Base-by-base conservation (phyloP, 208 protist genomes). In the Trypanosoma mega region DNA sequence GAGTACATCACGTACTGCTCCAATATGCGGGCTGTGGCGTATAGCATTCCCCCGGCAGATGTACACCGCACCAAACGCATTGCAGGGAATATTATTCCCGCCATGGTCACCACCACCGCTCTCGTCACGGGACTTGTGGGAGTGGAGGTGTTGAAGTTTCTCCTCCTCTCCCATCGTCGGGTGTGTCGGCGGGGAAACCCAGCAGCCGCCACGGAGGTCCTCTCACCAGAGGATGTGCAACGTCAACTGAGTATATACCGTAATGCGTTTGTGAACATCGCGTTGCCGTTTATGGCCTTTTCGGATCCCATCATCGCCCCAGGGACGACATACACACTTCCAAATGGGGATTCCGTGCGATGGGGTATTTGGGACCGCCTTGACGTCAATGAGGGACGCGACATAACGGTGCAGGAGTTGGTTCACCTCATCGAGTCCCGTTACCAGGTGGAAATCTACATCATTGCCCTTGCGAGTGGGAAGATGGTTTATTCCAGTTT, bases 61-160 rank as follows among this genome's bases (percentile, higher is more conserved):
- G 61, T 85, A 2, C 50, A 78, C 37, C 59, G 76, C 14, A 97
- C 88, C 30, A 97, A 94, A 62, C 78, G 76, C 23, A 95, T 99
- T 63, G 95, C 98, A 4, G 97, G 98, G 24, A 98, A 98, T 65
- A 99, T 99, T 78, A 99, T 99, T 64, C 99, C 99, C 20, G 99
- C 99, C 8, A 99, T 99, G 82, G 97, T 99, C 45, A 99, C 99
- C 16, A 99, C 99, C 12, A 99, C 99, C 7, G 96, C 98, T 7
- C 55, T 99, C 16, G 97, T 99, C 12, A 96, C 96, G 33, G 99
- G 99, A 5, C 84, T 99, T 2, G 97, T 99, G 1, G 85, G 77
- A 56, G 65, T 99, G 12, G 99, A 99, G 76, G 55, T 99, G 26
- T 94, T 97, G 67, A 99, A 99, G 85, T 81, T 99, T 33, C 48